A percentile compares a stretch with the other conserved stretches of the same genome.
Conservation (phyloP, 2,329 filamentous ascomycete genomes). For the Fusarium burgessii region DNA sequence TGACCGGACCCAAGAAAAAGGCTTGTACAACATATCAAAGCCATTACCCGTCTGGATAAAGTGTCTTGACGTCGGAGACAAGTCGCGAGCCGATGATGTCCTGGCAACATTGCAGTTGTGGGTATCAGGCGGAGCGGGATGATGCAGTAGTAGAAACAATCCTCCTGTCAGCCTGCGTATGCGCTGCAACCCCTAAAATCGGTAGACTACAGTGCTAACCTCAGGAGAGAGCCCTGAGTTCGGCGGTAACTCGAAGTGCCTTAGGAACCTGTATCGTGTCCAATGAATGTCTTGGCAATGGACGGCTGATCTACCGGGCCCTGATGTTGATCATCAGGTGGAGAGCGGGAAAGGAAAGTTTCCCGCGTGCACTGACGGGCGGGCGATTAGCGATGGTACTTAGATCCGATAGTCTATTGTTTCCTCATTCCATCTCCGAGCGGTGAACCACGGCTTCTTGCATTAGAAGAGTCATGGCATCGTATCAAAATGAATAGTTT, state of each 20-base stretch:
- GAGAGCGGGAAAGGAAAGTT: constrained; percentile 17
- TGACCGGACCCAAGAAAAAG: background rate
- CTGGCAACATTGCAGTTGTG: constrained; percentile 17
- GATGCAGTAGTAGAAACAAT: constrained; percentile 25
- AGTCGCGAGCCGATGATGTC: background rate
- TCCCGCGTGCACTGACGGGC: constrained; percentile 24
- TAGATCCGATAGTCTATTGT: background rate
- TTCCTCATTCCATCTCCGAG: background rate
- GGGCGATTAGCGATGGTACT: background rate
- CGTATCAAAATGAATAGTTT: background rate
- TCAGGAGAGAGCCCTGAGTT: constrained; percentile 23
- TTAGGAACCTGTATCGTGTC: background rate
- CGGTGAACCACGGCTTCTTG: constrained; percentile 28
- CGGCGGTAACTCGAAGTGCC: background rate
- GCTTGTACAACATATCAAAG: constrained; percentile 10
- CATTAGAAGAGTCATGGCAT: constrained; percentile 7
- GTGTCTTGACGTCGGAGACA: constrained; percentile 10
- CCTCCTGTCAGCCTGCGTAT: constrained; percentile 21
- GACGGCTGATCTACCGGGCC: constrained; percentile 11
- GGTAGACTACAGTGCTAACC: constrained; percentile 28
- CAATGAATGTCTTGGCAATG: constrained; percentile 1
- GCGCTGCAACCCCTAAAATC: constrained; percentile 2
- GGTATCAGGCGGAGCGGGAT: constrained; percentile 19
- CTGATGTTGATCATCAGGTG: constrained; percentile 1
- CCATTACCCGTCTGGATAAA: constrained; percentile 9